These are phyloP conservation scores for Zasmidium angulare DNA, from an alignment of 2,329 filamentous ascomycete genomes.

Conservation along the genomic window DNA sequence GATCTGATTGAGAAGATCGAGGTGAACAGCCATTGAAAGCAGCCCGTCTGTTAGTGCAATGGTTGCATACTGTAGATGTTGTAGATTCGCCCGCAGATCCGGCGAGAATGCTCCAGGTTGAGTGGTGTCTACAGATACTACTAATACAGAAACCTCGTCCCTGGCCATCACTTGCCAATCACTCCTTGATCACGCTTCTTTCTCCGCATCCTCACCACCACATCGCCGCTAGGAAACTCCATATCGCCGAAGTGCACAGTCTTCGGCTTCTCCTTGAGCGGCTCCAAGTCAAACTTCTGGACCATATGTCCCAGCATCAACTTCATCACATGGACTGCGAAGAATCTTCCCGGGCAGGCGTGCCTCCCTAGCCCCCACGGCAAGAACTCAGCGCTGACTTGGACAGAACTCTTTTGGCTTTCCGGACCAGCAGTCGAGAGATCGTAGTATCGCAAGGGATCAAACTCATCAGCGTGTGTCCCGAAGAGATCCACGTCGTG, in stretches of 20 bases:
- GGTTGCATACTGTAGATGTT: no score
- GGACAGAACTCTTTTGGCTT: conserved; percentile 4
- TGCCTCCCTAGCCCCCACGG: conserved; percentile 23
- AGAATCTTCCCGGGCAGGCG: conserved; percentile 42
- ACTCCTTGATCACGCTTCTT: neutral
- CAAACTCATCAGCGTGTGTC: conserved; percentile 20
- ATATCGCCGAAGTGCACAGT: neutral
- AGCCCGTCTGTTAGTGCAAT: no score
- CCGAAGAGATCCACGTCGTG: conserved; percentile 24
- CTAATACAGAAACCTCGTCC: neutral
- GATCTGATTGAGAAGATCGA: conserved; percentile 68
- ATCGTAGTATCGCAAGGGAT: conserved; percentile 24
- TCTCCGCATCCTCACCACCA: neutral
- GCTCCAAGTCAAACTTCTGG: conserved; percentile 40
- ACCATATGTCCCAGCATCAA: conserved; percentile 42
- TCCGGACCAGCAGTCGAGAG: neutral
- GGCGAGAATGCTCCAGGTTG: no score
- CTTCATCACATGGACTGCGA: conserved; percentile 48
- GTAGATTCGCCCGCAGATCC: no score
- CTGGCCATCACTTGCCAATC: no score
- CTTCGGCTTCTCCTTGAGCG: conserved; percentile 7
- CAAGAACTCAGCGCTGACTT: conserved; percentile 20
- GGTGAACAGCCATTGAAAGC: conserved; percentile 24
- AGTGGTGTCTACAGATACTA: neutral
- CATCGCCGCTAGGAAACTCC: neutral